A percentile compares a stretch with the other conserved stretches of the same genome.
These are phyloP conservation scores for Silybum marianum DNA, from an alignment of 129 eudicot genomes.

Conservation along the genomic window DNA sequence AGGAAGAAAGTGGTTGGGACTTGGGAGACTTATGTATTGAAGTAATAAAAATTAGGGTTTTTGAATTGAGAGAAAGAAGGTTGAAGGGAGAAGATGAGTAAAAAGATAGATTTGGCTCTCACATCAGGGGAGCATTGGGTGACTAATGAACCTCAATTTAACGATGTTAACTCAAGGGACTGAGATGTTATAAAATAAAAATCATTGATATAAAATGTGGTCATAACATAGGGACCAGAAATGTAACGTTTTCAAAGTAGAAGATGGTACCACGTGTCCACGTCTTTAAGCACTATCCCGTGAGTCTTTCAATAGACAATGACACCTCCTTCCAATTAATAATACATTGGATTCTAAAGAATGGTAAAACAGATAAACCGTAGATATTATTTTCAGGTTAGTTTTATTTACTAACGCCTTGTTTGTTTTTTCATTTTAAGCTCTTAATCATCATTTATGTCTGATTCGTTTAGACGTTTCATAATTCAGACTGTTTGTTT, in stretches of 20 bases:
- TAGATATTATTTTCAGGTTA: neutral
- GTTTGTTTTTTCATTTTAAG: too few species aligned
- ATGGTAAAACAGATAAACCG: neutral
- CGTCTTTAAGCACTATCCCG: conserved; percentile 2
- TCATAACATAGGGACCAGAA: neutral
- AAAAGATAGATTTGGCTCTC: neutral
- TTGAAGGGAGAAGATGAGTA: neutral
- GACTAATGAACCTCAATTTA: neutral
- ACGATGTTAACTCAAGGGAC: neutral
- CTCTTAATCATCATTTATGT: too few species aligned
- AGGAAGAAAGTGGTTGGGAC: neutral
- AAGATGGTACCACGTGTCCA: neutral
- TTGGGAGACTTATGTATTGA: neutral
- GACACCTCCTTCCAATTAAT: neutral
- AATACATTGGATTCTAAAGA: neutral
- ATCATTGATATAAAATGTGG: neutral
- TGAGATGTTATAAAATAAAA: neutral
- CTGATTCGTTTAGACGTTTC: too few species aligned
- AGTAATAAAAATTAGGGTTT: neutral
- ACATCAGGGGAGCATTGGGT: neutral
- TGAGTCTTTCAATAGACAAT: neutral
- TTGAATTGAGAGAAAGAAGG: neutral
- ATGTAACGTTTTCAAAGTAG: neutral
- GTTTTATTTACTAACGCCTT: too few species aligned
- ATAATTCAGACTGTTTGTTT: too few species aligned